Evolutionary conservation across 2,329 filamentous ascomycete genomes (phyloP).

Genomic region (Cordyceps cicadae): DNA sequence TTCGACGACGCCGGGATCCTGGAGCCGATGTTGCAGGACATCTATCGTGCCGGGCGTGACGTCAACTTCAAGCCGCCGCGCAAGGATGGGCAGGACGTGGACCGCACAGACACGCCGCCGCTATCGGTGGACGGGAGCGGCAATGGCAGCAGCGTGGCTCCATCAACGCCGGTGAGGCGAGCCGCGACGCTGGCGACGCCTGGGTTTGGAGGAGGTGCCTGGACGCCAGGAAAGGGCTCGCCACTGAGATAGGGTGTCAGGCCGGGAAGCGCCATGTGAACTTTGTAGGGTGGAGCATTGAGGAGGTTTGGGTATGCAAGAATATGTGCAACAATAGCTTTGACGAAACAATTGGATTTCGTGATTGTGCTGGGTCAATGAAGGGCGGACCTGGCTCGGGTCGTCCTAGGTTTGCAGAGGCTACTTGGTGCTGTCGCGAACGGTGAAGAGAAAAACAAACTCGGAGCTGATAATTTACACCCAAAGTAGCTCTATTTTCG

Average conservation of each 20-base stretch:
- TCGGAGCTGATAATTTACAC: background rate
- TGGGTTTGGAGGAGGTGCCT: conserved; percentile 30
- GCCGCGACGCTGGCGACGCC: conserved; percentile 28
- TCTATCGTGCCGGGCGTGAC: conserved; percentile 53
- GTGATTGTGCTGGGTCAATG: background rate
- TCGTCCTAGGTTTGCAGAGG: background rate
- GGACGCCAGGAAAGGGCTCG: conserved; percentile 40
- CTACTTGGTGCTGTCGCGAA: background rate
- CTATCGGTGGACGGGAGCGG: conserved; percentile 28
- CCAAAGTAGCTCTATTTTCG: background rate
- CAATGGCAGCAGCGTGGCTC: conserved; percentile 23
- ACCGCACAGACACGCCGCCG: conserved; percentile 48
- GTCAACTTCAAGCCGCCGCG: conserved; percentile 44
- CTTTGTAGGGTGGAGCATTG: background rate
- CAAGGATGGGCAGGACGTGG: conserved; percentile 35
- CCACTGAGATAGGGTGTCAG: conserved; percentile 22
- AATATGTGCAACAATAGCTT: background rate
- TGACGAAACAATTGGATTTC: background rate
- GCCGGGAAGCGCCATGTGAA: background rate
- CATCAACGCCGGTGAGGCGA: conserved; percentile 40
- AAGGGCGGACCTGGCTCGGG: background rate
- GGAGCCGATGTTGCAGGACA: conserved; percentile 75
- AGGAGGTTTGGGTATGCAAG: background rate
- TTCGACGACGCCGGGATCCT: conserved; percentile 79
- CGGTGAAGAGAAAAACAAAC: background rate